Conservation (phyloP, 2,329 filamentous ascomycete species). For the Aspergillus phoenicis region DNA sequence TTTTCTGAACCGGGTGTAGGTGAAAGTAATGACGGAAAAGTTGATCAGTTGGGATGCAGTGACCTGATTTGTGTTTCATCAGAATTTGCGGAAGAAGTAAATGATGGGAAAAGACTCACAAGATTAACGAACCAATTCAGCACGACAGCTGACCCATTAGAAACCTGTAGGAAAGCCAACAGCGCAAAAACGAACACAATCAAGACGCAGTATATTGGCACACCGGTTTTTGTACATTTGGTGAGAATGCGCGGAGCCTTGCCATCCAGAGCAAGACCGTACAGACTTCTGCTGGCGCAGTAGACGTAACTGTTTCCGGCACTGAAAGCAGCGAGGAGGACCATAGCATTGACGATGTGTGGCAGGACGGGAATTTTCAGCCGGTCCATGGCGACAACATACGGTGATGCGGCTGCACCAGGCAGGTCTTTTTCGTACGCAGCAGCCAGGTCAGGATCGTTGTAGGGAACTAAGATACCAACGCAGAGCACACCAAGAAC, state of each 20-base stretch:
- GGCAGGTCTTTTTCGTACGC: conserved; percentile 63
- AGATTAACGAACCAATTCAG: conserved; percentile 72
- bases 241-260: conserved; percentile 70
- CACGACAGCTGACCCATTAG: conserved; percentile 65
- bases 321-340: conserved; percentile 68
- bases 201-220: conserved; percentile 73
- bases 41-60: conserved; percentile 76
- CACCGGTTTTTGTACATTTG: conserved; percentile 64
- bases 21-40: conserved; percentile 68
- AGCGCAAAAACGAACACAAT: conserved; percentile 69
- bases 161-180: conserved; percentile 74
- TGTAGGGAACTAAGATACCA: conserved; percentile 71
- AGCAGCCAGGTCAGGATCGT: conserved; percentile 62
- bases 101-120: conserved; percentile 32
- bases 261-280: conserved; percentile 68
- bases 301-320: conserved; percentile 71
- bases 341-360: conserved; percentile 72
- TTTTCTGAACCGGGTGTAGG: conserved; percentile 72
- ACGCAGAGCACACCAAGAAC: conserved; percentile 72
- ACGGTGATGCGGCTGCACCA: conserved; percentile 71
- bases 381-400: conserved; percentile 68
- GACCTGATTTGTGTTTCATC: conserved; percentile 41
- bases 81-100: neutral
- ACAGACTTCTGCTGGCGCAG: conserved; percentile 68
- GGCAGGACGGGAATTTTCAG: conserved; percentile 65